A percentile compares a stretch with the other conserved stretches of the same genome.
Conservation (phyloP, 352 stramenopile genomes). For the Blastocystis sp. region DNA sequence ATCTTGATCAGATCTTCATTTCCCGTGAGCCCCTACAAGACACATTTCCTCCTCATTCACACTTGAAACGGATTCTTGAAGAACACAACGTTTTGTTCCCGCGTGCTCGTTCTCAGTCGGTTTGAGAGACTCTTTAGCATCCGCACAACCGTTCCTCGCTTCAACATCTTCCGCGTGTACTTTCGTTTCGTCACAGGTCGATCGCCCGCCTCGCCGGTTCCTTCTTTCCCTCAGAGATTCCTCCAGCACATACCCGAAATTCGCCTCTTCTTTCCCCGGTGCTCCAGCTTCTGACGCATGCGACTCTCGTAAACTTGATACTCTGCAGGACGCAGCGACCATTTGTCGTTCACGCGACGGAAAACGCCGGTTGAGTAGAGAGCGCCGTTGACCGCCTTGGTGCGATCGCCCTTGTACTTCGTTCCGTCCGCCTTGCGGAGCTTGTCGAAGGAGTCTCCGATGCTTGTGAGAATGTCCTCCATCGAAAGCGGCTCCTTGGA, state of each 20-base stretch:
- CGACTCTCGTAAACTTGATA: conserved; percentile 4
- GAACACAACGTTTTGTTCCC: conserved; percentile 20
- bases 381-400: conserved; percentile 46
- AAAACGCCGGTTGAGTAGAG: conserved; percentile 53
- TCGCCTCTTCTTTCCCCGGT: neutral
- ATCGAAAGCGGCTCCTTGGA: neutral
- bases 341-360: conserved; percentile 19
- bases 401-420: conserved; percentile 44
- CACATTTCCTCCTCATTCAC: neutral
- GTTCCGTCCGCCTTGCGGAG: conserved; percentile 49
- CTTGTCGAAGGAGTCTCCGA: conserved; percentile 27
- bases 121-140: conserved; percentile 42
- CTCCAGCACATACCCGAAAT: neutral
- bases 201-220: neutral
- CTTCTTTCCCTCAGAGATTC: neutral
- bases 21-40: conserved; percentile 29
- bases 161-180: conserved; percentile 8
- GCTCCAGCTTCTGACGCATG: conserved; percentile 30
- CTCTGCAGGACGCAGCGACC: neutral
- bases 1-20: conserved; percentile 32
- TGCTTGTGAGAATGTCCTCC: conserved; percentile 18
- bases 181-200: conserved; percentile 8
- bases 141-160: conserved; percentile 7
- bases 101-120: neutral
- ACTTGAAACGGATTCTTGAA: conserved; percentile 57